Conservation (phyloP, 257 asterid genomes). For the Solanum arcanum region DNA sequence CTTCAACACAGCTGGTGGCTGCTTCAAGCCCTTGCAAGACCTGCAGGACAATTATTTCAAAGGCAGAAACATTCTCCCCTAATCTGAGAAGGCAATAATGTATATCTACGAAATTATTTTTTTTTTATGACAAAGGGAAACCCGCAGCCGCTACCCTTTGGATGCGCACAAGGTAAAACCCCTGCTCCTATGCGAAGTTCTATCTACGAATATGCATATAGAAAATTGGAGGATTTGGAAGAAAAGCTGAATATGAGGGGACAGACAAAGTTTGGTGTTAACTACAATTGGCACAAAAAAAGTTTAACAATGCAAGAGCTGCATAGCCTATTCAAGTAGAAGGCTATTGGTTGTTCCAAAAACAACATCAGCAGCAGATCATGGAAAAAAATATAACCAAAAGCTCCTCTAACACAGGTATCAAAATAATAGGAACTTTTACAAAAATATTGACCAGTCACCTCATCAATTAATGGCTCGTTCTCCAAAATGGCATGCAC, state of each 20-base stretch:
- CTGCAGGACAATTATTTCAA: constrained; percentile 31
- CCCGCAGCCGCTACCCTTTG: too few relatives aligned
- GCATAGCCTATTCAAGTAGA: not conserved
- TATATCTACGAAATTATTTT: too few relatives aligned
- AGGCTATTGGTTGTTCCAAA: not conserved
- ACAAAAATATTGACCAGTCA: constrained; percentile 10
- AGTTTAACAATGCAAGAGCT: not conserved
- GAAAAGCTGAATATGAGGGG: not conserved
- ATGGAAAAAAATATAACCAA: not conserved
- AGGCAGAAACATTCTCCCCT: not conserved
- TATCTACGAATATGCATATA: not conserved
- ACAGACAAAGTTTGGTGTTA: not conserved
- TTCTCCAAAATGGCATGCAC: constrained; percentile 96
- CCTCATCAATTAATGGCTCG: constrained; percentile 77
- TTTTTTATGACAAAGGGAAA: too few relatives aligned
- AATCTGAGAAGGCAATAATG: not conserved
- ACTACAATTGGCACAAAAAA: not conserved
- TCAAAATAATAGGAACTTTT: not conserved
- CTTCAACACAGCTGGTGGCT: constrained; percentile 84
- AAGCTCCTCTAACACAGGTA: not conserved
- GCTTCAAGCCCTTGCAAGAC: constrained; percentile 79
- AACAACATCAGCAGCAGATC: not conserved
- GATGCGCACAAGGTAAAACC: too few relatives aligned
- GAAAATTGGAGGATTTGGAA: not conserved
- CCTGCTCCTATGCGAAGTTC: too few relatives aligned